Evolutionary conservation across 495 filamentous ascomycete genomes (phyloP), one percentile per base, ranked within the genome.

Genomic region (Umbilicaria muhlenbergii): DNA sequence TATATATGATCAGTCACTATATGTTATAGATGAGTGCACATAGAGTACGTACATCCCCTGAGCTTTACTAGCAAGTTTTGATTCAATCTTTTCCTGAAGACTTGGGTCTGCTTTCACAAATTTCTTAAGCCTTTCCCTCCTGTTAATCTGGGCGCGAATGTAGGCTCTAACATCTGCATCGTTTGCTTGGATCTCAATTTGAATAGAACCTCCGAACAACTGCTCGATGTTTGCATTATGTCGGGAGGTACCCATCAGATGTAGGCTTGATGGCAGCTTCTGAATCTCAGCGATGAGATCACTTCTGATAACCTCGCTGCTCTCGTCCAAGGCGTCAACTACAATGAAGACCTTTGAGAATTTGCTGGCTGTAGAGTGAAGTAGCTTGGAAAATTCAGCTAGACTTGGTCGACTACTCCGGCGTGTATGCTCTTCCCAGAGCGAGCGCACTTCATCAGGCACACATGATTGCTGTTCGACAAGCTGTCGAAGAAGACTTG

Each of bases 321-420:
- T 60, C 49, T 63, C 60, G 31, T 63, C 58, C 0, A 63, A 41
- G 4, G 67, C 70, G 45, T 71, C 67, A 11, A 73, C 42, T 14
- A 72, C 46, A 34, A 73, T 51, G 44, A 62, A 66, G 13, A 58
- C 47, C 36, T 39, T 51, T 8, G 54, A 52, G 41, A 52, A 61
- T 7, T 28, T 38, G 0, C 40, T 31, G 21, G 43, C 47, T 10
- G 60, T 45, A 11, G 46, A 50, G 3, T 56, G 43, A 7, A 69
- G 49, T 38, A 49, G 44, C 41, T 33, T 46, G 3, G 48, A 54
- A 12, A 62, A 32, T 41, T 65, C 63, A 8, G 55, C 51, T 41
- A 59, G 34, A 39, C 51, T 51, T 40, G 61, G 62, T 13, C 53
- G 49, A 2, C 44, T 65, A 16, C 39, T 16, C 18, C 40, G 47